Evolutionary conservation across 805 yeast genomes (phyloP), one percentile per base, ranked within the genome.

Genomic region (baker's yeast (Saccharomyces cerevisiae)): DNA sequence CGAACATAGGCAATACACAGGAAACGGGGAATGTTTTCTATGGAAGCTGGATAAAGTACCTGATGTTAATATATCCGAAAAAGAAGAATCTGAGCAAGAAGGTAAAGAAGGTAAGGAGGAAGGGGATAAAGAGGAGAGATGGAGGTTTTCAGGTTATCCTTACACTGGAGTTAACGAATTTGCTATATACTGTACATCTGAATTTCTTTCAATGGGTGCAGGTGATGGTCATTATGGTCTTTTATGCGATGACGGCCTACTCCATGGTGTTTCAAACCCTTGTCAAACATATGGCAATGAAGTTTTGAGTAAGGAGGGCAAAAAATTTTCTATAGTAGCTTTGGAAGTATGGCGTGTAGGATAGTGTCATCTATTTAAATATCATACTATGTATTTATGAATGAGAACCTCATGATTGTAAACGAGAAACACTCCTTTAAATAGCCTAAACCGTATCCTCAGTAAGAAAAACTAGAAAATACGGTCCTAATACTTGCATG

Each of bases 1-100:
- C 54, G 95, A 88, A 50, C 79, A 80, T 50, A 81, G 81, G 62
- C 76, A 88, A 54, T 92, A 84, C 71, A 87, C 84, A 61, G 99
- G 99, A 0, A 91, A 91, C 70, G 97, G 97, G 0, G 97, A 92
- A 68, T 90, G 98, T 65, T 91, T 94, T 62, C 75, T 92, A 24
- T 92, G 97, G 96, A 87, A 84, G 59, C 64, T 79, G n/a, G 87
- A 81, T 57, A 70, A 66, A 30, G 75, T 76, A 6, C 70, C 69
- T 30, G 67, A 70, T 51, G 46, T 53, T n/a, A 52, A 46, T 31
- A 51, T 50, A 8, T 52, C 52, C 13, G 57, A 56, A 22, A 53
- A 57, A 32, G 59, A 57, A 14, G 61, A 59, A 6, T 54, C 57
- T 26, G 54, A 57, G 27, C 46, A 48, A 22, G 53, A 55, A 41